These are phyloP conservation scores for Lithospermum erythrorhizon DNA, from an alignment of 257 asterid genomes.

Conservation along the genomic window DNA sequence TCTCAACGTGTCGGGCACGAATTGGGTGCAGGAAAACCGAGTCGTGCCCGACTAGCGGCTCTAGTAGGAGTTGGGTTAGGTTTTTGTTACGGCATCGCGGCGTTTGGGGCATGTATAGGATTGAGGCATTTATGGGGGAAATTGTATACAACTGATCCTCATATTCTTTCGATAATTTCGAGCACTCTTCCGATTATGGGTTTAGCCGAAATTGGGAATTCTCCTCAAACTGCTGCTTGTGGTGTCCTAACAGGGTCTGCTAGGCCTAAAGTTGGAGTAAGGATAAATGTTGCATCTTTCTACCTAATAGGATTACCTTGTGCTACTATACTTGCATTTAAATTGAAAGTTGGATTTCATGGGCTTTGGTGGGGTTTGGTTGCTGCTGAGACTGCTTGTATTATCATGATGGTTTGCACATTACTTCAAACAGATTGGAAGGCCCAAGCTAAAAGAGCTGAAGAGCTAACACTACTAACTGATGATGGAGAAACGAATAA, in stretches of 20 bases:
- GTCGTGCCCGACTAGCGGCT: conserved; percentile 45
- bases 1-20: conserved; percentile 71
- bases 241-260: conserved; percentile 79
- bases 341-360: conserved; percentile 42
- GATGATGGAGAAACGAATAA: neutral
- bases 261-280: conserved; percentile 49
- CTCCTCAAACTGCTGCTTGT: conserved; percentile 77
- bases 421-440: conserved; percentile 61
- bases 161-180: conserved; percentile 36
- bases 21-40: conserved; percentile 54
- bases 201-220: conserved; percentile 60
- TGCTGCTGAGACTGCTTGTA: conserved; percentile 54
- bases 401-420: conserved; percentile 44
- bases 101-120: conserved; percentile 38
- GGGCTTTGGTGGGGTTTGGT: conserved; percentile 79
- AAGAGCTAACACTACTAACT: conserved; percentile 32
- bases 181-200: conserved; percentile 57
- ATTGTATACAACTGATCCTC: conserved; percentile 43
- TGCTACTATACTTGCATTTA: conserved; percentile 45
- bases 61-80: conserved; percentile 32
- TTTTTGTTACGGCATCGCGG: conserved; percentile 32
- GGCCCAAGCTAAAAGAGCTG: conserved; percentile 60
- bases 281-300: conserved; percentile 68
- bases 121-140: conserved; percentile 45
- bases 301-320: conserved; percentile 73